Evolutionary conservation across 179 eudicot species (phyloP), one percentile per base, ranked within the genome.

Genomic region (Heliamphora pulchella): DNA sequence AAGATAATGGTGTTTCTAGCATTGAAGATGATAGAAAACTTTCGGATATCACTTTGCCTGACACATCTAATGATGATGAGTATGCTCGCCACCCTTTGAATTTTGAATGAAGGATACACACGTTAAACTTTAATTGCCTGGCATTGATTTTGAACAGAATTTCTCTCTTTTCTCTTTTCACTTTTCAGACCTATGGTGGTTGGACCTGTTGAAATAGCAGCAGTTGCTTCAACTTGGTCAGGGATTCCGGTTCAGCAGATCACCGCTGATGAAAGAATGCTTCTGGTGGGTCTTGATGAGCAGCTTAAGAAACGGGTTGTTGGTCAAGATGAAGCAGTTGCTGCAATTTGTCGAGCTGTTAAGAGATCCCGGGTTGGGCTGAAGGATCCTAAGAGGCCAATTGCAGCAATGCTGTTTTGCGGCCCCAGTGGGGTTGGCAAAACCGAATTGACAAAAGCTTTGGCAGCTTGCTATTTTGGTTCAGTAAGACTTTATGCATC

Each of bases 391-490:
- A 77, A 83, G 46, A 82, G 91, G 63, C 91, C 91, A 4, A 88
- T 88, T 78, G 89, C 89, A 22, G 85, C 89, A 58, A 85, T 88
- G 89, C 85, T 88, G 78, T 88, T 88, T 58, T 88, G 91, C 81
- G 91, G 91, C 48, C 89, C 91, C 46, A 88, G 89, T 75, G 91
- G 91, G 14, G 91, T 88, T 39, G 91, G 91, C 59, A 88, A 88
- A 87, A 87, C 91, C 5, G 91, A 88, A 77, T 78, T 88, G 50
- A 77, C 91, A 68, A 88, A 88, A 87, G 89, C 91, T 82, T 78
- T 88, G 77, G 91, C 91, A 51, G 86, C 83, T 39, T 71, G 79
- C 69, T 87, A 87, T 79, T 88, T 88, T 81, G 91, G 91, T 66
- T 88, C 91, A 3, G 91, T 87, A 84, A 87, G 87, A 8, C 66